A percentile compares a stretch with the other conserved stretches of the same genome.
phyloP scores from a whole-genome alignment of 2,329 filamentous ascomycete species.

The Pseudogymnoascus sp. region DNA sequence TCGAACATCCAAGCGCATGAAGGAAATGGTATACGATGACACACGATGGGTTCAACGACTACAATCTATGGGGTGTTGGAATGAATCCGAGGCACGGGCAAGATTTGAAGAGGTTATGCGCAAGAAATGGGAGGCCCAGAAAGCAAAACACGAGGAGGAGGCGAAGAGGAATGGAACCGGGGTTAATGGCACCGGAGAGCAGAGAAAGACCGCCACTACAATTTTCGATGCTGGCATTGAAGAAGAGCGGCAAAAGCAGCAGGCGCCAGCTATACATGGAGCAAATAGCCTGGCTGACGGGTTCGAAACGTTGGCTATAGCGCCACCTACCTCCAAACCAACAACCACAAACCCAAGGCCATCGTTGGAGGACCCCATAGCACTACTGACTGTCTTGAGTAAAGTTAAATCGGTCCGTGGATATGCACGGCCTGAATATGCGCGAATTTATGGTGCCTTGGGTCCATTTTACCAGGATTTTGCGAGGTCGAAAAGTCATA shows the following conservation, averaged over 20 bases:
- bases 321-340: slow-evolving; percentile 29
- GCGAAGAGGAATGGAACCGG: slow-evolving; percentile 26
- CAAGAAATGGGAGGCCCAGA: slow-evolving; percentile 51
- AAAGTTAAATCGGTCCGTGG: slow-evolving; percentile 72
- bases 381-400: slow-evolving; percentile 61
- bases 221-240: slow-evolving; percentile 68
- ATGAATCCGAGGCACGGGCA: slow-evolving; percentile 75
- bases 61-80: slow-evolving; percentile 84
- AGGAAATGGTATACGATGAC: slow-evolving; percentile 98
- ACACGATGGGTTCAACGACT: slow-evolving; percentile 85
- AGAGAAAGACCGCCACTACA: slow-evolving; percentile 43
- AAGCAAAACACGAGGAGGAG: slow-evolving; percentile 29
- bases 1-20: slow-evolving; percentile 73
- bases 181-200: slow-evolving; percentile 19
- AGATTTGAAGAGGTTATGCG: slow-evolving; percentile 66
- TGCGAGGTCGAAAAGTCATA: slow-evolving; percentile 59
- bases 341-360: slow-evolving; percentile 24
- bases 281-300: slow-evolving; percentile 49
- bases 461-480: slow-evolving; percentile 86
- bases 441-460: slow-evolving; percentile 79
- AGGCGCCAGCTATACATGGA: slow-evolving; percentile 21
- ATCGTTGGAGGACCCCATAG: slow-evolving; percentile 46
- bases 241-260: slow-evolving; percentile 46
- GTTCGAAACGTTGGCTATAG: slow-evolving; percentile 68
- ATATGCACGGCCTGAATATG: slow-evolving; percentile 80